Base-by-base conservation (phyloP, 768 basidiomycete species). In the Tephrocybe sp. region DNA sequence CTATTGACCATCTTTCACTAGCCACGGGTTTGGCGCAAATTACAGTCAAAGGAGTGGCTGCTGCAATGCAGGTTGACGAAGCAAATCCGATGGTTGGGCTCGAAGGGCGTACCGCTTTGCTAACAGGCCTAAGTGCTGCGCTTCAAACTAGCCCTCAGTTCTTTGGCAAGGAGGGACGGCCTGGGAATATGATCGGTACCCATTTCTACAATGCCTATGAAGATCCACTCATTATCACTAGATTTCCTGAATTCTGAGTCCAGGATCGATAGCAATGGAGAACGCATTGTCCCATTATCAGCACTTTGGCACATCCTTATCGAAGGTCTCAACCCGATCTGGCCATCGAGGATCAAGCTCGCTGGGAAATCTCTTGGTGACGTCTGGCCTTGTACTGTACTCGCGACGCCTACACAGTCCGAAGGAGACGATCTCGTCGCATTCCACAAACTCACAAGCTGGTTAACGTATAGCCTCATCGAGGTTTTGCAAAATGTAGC, bases 401-500 rank as follows among this genome's bases (percentile, higher is more conserved):
- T 85, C 54, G 39, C 57, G 38, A 20, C 46, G 14, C 40, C 49
- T 13, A 46, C 39, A 5, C 47, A 50, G 16, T 45, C 63, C 19
- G 82, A 83, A 58, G 85, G 83, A 41, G 85, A 85, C 46, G 77
- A 84, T 46, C 74, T 92, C 26, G 92, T 98, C 6, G 89, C 93
- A 0, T 98, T 98, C 76, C 96, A 98, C 72, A 98, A 99, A 66
- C 77, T 99, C 42, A 92, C 91, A 0, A 87, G 89, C 54, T 99
- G 96, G 96, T 76, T 92, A 49, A 87, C 93, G 7, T 96, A 97
- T 66, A 89, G 86, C 58, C 74, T 99, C 16, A 74, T 97, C 31
- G 88, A 94, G 65, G 85, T 89, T 1, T 78, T 98, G 38, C 80
- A 94, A 66, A 82, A 77, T 56, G 70, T 85, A 1, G 74, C 94